phyloP scores from a whole-genome alignment of 805 yeast genomes.

The Saccharomycopsis vini region DNA sequence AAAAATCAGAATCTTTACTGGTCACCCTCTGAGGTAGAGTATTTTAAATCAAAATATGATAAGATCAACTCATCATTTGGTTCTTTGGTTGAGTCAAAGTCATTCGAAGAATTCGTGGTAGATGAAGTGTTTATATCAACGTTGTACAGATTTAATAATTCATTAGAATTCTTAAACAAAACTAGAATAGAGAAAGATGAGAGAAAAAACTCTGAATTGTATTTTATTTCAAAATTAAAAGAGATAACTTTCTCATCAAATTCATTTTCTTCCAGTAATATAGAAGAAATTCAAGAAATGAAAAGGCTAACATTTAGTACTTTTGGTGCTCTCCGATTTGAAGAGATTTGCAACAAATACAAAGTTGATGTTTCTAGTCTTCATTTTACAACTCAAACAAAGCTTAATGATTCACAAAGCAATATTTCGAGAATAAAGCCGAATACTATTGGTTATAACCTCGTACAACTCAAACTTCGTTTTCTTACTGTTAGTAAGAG shows the following conservation, averaged over 20 bases:
- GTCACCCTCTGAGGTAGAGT: constrained; percentile 21
- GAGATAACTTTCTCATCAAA: constrained; percentile 20
- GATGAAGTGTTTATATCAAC: constrained; percentile 22
- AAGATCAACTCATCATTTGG: background rate
- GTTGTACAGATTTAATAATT: constrained; percentile 19
- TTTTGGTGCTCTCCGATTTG: constrained; percentile 15
- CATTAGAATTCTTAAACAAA: constrained; percentile 48
- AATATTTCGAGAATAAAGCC: background rate
- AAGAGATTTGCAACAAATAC: constrained; percentile 19
- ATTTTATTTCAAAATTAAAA: constrained; percentile 46
- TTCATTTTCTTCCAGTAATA: background rate
- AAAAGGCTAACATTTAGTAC: background rate
- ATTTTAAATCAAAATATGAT: background rate
- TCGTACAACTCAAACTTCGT: constrained; percentile 1
- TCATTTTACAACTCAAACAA: background rate
- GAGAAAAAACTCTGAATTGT: constrained; percentile 58
- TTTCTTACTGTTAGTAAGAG: background rate
- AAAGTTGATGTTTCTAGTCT: background rate
- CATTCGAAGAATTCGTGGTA: constrained; percentile 19
- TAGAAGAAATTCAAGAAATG: background rate
- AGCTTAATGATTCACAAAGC: background rate
- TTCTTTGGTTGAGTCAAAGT: background rate
- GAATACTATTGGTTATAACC: background rate
- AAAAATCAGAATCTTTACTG: constrained; percentile 20
- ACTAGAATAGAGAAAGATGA: constrained; percentile 37